Evolutionary conservation across 2,329 filamentous ascomycete genomes (phyloP).

Genomic region (Cadophora gregata): DNA sequence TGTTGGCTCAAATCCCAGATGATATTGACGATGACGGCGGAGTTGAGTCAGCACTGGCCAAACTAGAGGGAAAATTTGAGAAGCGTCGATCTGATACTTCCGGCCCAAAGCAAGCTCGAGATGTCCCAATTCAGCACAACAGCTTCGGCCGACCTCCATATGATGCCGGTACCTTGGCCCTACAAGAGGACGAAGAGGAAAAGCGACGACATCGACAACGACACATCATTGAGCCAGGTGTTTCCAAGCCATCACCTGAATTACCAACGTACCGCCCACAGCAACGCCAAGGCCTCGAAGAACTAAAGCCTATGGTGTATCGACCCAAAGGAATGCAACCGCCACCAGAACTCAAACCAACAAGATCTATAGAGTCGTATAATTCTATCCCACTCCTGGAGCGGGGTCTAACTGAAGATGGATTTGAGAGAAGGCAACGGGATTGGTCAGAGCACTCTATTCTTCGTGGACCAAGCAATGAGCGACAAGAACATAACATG

Average conservation of each 20-base stretch:
- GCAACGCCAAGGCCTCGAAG: conserved; percentile 28
- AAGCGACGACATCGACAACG: conserved; percentile 54
- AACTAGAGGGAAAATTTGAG: conserved; percentile 86
- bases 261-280: conserved; percentile 35
- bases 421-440: conserved; percentile 48
- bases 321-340: conserved; percentile 36
- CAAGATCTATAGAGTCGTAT: conserved; percentile 75
- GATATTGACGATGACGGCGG: conserved; percentile 80
- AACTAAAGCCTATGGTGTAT: conserved; percentile 41
- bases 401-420: conserved; percentile 63
- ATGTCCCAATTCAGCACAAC: conserved; percentile 27
- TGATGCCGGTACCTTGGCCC: conserved; percentile 35
- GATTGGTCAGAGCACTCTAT: conserved; percentile 64
- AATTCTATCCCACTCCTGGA: conserved; percentile 79
- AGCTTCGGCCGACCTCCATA: conserved; percentile 40
- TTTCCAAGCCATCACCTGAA: conserved; percentile 43
- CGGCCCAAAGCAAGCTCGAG: conserved; percentile 22
- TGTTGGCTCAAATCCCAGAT: conserved; percentile 86
- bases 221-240: conserved; percentile 52
- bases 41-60: conserved; percentile 89
- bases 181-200: conserved; percentile 45
- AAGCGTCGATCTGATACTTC: conserved; percentile 50
- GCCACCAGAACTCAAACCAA: conserved; percentile 54
- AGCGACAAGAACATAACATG: conserved; percentile 35
- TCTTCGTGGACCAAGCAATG: conserved; percentile 55